Evolutionary conservation across 768 basidiomycete genomes (phyloP).

Genomic region (Boletus sp.): DNA sequence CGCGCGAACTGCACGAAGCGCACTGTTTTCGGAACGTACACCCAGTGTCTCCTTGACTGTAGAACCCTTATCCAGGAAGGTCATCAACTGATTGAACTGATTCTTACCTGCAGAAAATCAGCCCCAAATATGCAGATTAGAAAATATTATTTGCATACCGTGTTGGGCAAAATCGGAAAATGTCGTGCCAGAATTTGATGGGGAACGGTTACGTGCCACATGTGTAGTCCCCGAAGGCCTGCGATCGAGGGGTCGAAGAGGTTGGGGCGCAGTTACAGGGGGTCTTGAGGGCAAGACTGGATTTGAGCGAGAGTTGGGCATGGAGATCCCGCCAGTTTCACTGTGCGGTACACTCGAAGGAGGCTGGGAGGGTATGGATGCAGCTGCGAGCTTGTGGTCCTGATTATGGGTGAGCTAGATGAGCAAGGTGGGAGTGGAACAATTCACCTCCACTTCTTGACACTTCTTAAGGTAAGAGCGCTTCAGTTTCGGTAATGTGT

Average conservation of each 20-base stretch:
- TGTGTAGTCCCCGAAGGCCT: slow-evolving; percentile 62
- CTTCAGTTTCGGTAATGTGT: slow-evolving; percentile 77
- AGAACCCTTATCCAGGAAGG: slow-evolving; percentile 77
- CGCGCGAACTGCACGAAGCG: slow-evolving; percentile 73
- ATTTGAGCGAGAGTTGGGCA: slow-evolving; percentile 43
- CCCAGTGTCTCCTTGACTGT: slow-evolving; percentile 59
- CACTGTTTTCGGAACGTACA: slow-evolving; percentile 56
- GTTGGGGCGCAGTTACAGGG: slow-evolving; percentile 67
- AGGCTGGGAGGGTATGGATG: slow-evolving; percentile 31
- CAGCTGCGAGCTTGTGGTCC: slow-evolving; percentile 61
- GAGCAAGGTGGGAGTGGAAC: slow-evolving; percentile 1
- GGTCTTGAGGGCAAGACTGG: slow-evolving; percentile 48
- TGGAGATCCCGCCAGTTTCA: slow-evolving; percentile 31
- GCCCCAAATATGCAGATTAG: not conserved
- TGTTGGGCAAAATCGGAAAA: slow-evolving; percentile 89
- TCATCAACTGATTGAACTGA: slow-evolving; percentile 83
- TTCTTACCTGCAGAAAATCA: slow-evolving; percentile 60
- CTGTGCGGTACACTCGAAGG: slow-evolving; percentile 32
- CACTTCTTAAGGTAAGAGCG: slow-evolving; percentile 80
- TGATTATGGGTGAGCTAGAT: slow-evolving; percentile 28
- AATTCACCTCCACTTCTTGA: slow-evolving; percentile 77
- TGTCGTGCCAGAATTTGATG: slow-evolving; percentile 75
- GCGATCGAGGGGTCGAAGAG: slow-evolving; percentile 71
- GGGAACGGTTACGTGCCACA: slow-evolving; percentile 64
- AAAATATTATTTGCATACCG: slow-evolving; percentile 36